Evolutionary conservation across 208 protist genomes (phyloP).

Genomic region (Wallacemonas sp.): DNA sequence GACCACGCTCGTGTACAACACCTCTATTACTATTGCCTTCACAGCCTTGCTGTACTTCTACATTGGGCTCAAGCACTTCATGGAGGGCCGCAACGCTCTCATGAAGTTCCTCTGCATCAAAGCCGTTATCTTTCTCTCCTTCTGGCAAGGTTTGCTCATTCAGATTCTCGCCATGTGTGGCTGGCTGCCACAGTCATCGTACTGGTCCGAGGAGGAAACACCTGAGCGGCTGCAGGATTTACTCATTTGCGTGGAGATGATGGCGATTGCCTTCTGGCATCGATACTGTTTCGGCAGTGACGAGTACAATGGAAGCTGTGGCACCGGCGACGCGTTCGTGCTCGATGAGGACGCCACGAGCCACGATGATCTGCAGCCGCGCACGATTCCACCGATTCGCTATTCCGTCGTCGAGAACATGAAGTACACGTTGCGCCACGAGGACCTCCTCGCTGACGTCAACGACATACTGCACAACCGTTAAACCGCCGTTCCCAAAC

Average conservation of each 20-base stretch:
- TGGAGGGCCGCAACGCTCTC: constrained; percentile 87
- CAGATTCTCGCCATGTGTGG: constrained; percentile 66
- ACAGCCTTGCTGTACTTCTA: constrained; percentile 93
- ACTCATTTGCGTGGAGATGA: constrained; percentile 92
- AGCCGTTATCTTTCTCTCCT: constrained; percentile 91
- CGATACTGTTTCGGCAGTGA: constrained; percentile 90
- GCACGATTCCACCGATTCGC: constrained; percentile 65
- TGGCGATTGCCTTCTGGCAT: constrained; percentile 89
- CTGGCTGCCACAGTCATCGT: constrained; percentile 66
- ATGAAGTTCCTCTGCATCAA: constrained; percentile 94
- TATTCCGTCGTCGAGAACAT: constrained; percentile 75
- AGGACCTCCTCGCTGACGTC: constrained; percentile 79
- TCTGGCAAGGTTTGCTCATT: constrained; percentile 92
- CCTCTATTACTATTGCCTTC: constrained; percentile 92
- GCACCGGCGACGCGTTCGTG: constrained; percentile 5
- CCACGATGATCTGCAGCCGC: constrained; percentile 23
- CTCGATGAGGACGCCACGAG: constrained; percentile 24
- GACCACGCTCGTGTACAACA: constrained; percentile 90
- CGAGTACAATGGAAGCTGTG: constrained; percentile 36
- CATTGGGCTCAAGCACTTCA: constrained; percentile 76
- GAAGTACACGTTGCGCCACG: constrained; percentile 81
- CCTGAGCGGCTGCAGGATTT: constrained; percentile 80
- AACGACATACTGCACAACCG: constrained; percentile 74
- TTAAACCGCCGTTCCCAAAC: too few species aligned
- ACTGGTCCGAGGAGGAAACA: constrained; percentile 73